Evolutionary conservation across 441 rosid genomes (phyloP), one percentile per base, ranked within the genome.

Genomic region (Mallotus japonicus): DNA sequence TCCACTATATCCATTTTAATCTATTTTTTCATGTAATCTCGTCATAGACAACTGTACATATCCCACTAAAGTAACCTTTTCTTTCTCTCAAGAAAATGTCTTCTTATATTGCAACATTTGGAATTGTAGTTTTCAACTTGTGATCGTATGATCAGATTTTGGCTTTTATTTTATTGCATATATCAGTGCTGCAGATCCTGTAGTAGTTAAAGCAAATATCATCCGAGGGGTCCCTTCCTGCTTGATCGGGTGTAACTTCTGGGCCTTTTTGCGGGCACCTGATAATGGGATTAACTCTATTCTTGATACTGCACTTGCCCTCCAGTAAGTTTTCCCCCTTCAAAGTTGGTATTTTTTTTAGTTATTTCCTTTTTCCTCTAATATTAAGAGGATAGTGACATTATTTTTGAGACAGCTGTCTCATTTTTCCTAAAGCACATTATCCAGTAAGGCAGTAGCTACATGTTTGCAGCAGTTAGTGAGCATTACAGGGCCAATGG

Each of bases 101-200:
- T 62, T 62, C 46, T 50, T 50, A 32, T 32, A 17, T 44, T 51
- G 5, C 6, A 40, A 24, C 32, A 42, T 40, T 69, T 13, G 32
- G 49, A 32, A 12, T 22, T 24, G 42, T 16, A 15, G 44, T 6
- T 11, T 19, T 13, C 44, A n/a, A 54, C 54, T 46, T 19, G 3
- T 49, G 46, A 46, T 75, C 22, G 28, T 5, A 17, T 76, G 42
- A 50, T 67, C 53, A 12, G 20, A 61, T 70, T 11, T n/a, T 28
- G 70, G 59, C 46, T 47, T 57, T 47, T 79, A 2, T 72, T 62
- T 34, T 65, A 9, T 73, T 79, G 51, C 47, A 34, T 49, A 46
- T 67, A 75, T 51, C 75, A 95, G 99, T 79, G 89, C 96, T 70
- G 92, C 85, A 14, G 99, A 95, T 86, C 99, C 97, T 73, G 99